phyloP scores from a whole-genome alignment of 2,329 filamentous ascomycete genomes.

The Talaromyces pinophilus region DNA sequence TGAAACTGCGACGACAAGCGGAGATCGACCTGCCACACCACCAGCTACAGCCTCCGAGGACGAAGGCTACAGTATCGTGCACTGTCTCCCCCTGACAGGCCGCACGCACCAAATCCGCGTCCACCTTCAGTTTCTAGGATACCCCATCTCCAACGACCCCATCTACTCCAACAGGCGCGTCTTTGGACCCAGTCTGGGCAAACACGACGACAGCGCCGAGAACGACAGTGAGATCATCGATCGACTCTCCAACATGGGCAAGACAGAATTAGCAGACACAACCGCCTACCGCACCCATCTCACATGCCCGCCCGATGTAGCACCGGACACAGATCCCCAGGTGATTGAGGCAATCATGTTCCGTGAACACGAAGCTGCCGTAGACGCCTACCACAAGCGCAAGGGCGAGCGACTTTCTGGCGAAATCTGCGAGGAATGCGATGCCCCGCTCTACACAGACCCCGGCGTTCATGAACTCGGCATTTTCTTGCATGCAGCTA shows the following conservation, averaged over 20 bases:
- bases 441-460: conserved; percentile 89
- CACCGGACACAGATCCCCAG: conserved; percentile 39
- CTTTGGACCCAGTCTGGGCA: conserved; percentile 79
- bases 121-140: conserved; percentile 88
- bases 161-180: conserved; percentile 95
- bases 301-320: conserved; percentile 41
- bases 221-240: conserved; percentile 89
- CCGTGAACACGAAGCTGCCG: conserved; percentile 71
- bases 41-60: conserved; percentile 45
- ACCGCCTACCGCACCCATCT: conserved; percentile 73
- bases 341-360: conserved; percentile 45
- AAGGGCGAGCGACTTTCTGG: conserved; percentile 95
- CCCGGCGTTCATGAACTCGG: conserved; percentile 86
- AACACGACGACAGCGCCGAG: conserved; percentile 65
- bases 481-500: conserved; percentile 88
- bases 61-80: conserved; percentile 88
- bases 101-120: conserved; percentile 94
- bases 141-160: conserved; percentile 95
- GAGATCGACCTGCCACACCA: conserved; percentile 34
- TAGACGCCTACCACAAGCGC: conserved; percentile 83
- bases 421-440: conserved; percentile 74
- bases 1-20: conserved; percentile 27
- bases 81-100: conserved; percentile 89
- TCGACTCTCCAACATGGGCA: conserved; percentile 84
- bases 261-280: conserved; percentile 86